Percentiles rank a stretch among this genome's conserved stretches.
These are phyloP conservation scores for Tripidium arundinaceum DNA, from an alignment of 202 grass and related monocot species.

Conservation along the genomic window DNA sequence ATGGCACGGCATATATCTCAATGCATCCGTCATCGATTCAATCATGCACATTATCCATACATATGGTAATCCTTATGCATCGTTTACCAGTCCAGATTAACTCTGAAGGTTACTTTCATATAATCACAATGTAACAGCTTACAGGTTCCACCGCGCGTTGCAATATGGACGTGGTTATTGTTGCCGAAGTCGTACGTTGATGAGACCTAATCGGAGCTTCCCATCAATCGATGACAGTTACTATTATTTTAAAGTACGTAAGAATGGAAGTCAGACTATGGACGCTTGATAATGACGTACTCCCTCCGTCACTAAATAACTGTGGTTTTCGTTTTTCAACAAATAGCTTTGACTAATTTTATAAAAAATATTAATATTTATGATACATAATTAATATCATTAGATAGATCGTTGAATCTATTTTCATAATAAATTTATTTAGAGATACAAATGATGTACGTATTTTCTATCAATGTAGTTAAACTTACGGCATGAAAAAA, in stretches of 20 bases:
- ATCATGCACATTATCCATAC: not conserved
- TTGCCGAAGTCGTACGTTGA: not conserved
- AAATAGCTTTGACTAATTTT: no score
- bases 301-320: no score
- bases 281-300: not conserved
- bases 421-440: no score
- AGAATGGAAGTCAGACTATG: not conserved
- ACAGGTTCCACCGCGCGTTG: not conserved
- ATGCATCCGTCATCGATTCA: not conserved
- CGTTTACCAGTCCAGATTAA: not conserved
- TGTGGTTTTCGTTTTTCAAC: no score
- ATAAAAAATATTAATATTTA: no score
- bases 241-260: not conserved
- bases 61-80: not conserved
- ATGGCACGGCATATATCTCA: not conserved
- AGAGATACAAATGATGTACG: no score
- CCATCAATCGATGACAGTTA: not conserved
- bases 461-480: no score
- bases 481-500: no score
- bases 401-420: no score
- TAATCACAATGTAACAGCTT: not conserved
- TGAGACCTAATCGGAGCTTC: not conserved
- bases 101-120: not conserved
- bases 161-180: not conserved
- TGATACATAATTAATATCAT: no score